Base-by-base conservation (phyloP, 495 filamentous ascomycete genomes). In the Letharia columbiana region DNA sequence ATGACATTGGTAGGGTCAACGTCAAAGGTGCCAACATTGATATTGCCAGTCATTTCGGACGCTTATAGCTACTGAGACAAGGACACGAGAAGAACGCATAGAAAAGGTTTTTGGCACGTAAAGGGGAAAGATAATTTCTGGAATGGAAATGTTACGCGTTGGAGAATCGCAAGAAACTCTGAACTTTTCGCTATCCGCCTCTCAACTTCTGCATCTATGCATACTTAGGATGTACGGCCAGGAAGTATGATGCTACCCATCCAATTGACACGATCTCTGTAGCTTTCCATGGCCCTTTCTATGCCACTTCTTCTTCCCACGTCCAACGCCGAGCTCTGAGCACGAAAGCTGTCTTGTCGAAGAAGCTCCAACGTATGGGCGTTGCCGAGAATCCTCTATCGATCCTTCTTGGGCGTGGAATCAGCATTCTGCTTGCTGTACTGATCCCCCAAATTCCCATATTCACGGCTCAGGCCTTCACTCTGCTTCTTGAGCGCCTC, bases 401-500 rank as follows among this genome's bases (percentile, higher is more conserved):
- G 79, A 69, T 85, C 82, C 81, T 93, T 92, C 81, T 87, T 89
- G 49, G 84, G 79, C 31, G 75, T 78, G 54, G 76, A 72, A 58
- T 83, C 81, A 10, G 54, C 33, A 17, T 57, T 57, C 50, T 80
- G 77, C 66, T 78, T 77, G 65, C 84, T 79, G 70, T 92, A 86
- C 78, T 90, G 84, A 73, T 98, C 90, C 64, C 90, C 86, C 63
- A 98, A 80, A 58, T 83, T 82, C 73, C 89, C 82, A 77, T 98
- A 98, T 80, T 96, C 92, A 65, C 83, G 78, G 68, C 79, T 82
- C 40, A 96, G 77, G 1, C 90, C 89, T 67, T 88, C 85, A 60
- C 84, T 81, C 81, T 96, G 91, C 82, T 92, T 90, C 83, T 91
- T 92, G 71, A 98, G 80, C 62, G 83, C 87, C 75, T 89, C 86